Evolutionary conservation across 495 filamentous ascomycete species (phyloP).

Genomic region (Penicillium coffeae): DNA sequence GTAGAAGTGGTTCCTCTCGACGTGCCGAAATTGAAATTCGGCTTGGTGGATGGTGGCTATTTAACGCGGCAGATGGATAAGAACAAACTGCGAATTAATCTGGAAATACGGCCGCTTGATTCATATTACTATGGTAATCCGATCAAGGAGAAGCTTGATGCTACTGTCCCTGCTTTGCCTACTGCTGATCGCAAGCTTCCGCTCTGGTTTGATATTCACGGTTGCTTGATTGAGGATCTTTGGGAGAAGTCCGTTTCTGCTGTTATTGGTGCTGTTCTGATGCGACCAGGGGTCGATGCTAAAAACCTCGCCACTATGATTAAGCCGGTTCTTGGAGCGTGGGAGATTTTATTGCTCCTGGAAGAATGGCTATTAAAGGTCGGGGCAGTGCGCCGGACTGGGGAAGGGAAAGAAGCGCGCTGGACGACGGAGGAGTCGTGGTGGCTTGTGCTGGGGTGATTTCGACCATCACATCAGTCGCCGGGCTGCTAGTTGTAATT

Average conservation of each 20-base stretch:
- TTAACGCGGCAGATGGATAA: constrained; percentile 68
- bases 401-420: constrained; percentile 26
- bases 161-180: constrained; percentile 25
- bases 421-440: constrained; percentile 64
- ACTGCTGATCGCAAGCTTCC: constrained; percentile 49
- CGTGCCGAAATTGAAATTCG: constrained; percentile 65
- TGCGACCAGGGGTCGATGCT: constrained; percentile 54
- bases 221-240: constrained; percentile 51
- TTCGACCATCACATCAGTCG: too few relatives aligned
- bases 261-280: constrained; percentile 55
- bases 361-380: constrained; percentile 59
- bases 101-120: constrained; percentile 53
- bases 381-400: constrained; percentile 36
- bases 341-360: constrained; percentile 64
- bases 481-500: too few relatives aligned
- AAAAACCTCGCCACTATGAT: constrained; percentile 51
- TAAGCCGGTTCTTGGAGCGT: constrained; percentile 58
- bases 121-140: constrained; percentile 61
- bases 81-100: constrained; percentile 54
- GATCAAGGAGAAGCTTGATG: constrained; percentile 23
- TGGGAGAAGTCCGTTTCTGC: constrained; percentile 65
- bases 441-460: constrained; percentile 46
- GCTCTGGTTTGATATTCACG: constrained; percentile 77
- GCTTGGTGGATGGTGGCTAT: constrained; percentile 69
- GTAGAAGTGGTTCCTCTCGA: constrained; percentile 54